These are phyloP conservation scores for Penicillium coprophilum DNA, from an alignment of 495 filamentous ascomycete species.

Conservation along the genomic window DNA sequence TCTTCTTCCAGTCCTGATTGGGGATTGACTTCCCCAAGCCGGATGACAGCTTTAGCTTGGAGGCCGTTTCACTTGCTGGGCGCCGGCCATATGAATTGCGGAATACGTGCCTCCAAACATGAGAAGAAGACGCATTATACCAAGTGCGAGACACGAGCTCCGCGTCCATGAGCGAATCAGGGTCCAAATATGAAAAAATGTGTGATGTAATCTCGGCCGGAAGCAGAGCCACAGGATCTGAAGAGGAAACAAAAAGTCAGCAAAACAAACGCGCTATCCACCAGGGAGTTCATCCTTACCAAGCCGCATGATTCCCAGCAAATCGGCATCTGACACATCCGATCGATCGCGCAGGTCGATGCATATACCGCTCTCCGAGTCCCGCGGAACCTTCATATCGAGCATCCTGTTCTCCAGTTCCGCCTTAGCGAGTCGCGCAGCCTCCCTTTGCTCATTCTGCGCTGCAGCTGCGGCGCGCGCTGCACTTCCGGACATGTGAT, in stretches of 20 bases:
- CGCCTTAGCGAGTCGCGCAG: conserved; percentile 37
- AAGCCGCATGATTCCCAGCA: conserved; percentile 37
- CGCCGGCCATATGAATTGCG: conserved; percentile 57
- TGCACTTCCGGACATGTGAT: conserved; percentile 56
- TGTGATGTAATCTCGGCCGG: conserved; percentile 72
- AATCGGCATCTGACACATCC: conserved; percentile 44
- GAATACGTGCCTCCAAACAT: conserved; percentile 80
- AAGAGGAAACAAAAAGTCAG: conserved; percentile 15
- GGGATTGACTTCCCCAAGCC: conserved; percentile 52
- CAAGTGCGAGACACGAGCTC: conserved; percentile 65
- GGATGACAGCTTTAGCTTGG: conserved; percentile 40
- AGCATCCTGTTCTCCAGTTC: conserved; percentile 37
- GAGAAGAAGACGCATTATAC: conserved; percentile 59
- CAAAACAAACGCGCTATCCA: neutral
- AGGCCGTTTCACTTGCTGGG: conserved; percentile 44
- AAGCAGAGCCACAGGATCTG: conserved; percentile 66
- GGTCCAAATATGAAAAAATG: conserved; percentile 71
- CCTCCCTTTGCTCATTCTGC: conserved; percentile 52
- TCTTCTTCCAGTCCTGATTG: conserved; percentile 78
- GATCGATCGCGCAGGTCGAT: conserved; percentile 61
- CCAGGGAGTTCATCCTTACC: conserved; percentile 30
- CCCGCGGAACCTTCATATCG: conserved; percentile 44
- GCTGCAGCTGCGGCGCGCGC: conserved; percentile 68
- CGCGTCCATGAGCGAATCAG: conserved; percentile 58
- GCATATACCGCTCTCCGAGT: conserved; percentile 78